These are phyloP conservation scores for Coriolopsis trogii DNA, from an alignment of 1,284 basidiomycete genomes.

Conservation along the genomic window DNA sequence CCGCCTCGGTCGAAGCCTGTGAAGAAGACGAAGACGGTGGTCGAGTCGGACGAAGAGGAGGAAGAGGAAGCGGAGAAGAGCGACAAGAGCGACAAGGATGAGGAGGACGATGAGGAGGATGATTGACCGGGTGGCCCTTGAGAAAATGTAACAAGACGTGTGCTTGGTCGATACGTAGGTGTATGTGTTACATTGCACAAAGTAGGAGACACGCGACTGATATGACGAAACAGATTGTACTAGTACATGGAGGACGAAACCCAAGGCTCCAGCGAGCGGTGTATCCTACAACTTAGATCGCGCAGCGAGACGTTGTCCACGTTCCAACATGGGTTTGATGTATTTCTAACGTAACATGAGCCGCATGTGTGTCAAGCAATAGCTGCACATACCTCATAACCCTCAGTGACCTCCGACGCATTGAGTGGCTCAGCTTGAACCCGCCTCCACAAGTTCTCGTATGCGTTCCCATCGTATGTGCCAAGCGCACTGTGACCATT, in stretches of 20 bases:
- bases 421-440: constrained; percentile 71
- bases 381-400: constrained; percentile 58
- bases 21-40: constrained; percentile 26
- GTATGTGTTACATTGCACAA: background rate
- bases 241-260: constrained; percentile 1
- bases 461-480: constrained; percentile 67
- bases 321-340: constrained; percentile 43
- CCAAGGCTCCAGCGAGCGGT: too few relatives aligned
- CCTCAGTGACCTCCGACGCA: constrained; percentile 48
- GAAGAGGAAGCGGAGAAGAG: constrained; percentile 20
- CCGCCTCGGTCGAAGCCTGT: constrained; percentile 18
- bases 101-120: constrained; percentile 24
- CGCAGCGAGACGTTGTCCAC: constrained; percentile 42
- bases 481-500: constrained; percentile 54
- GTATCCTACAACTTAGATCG: constrained; percentile 29
- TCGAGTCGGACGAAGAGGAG: constrained; percentile 33
- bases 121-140: background rate
- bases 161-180: background rate
- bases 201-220: background rate
- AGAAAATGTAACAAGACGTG: background rate
- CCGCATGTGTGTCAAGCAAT: too few relatives aligned
- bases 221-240: constrained; percentile 1
- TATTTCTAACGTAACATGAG: constrained; percentile 7
- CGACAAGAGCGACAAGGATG: constrained; percentile 24
- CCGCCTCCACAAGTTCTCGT: constrained; percentile 69